Evolutionary conservation across 352 stramenopile species (phyloP), one percentile per base, ranked within the genome.

Genomic region (Poterioochromonas sp.): DNA sequence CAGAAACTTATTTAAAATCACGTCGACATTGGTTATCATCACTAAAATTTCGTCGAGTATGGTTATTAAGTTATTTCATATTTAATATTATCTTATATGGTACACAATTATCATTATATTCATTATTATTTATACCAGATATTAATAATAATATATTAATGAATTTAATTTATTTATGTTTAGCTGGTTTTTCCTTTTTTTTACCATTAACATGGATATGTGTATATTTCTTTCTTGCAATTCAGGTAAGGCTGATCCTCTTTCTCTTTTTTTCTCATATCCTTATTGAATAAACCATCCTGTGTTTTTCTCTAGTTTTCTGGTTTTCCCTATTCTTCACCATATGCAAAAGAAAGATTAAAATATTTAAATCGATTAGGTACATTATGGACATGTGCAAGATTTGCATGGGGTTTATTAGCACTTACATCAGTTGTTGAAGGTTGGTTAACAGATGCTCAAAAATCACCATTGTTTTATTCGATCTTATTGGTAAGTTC

Each of bases 41-140:
- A 0, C 83, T 86, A 32, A 80, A 87, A 22, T 95, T 94, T 73
- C 87, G 90, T 34, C 87, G 88, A 12, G 87, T 88, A 29, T 94
- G 90, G 87, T 91, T 95, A 87, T 91, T 94, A 44, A 92, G 92
- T 65, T 95, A 95, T 80, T 83, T 95, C 40, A 85, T 94, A 37
- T 95, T 95, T 82, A 95, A 95, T 82, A 89, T 88, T 41, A 84
- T 83, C 40, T 81, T 95, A 22, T 95, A 95, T 83, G 80, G 90
- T 34, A 88, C 86, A 49, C 90, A 95, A 83, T 76, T 95, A 20
- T 83, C 94, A 76, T 83, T 95, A 44, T 95, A 95, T 82, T 84
- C 87, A 32, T 87, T 90, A 79, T 84, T 95, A 35, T 94, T 95
- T 76, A 83, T 95, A 40, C 87, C 88, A 58, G 87, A 90, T 78